Evolutionary conservation across 83 land plant species (phyloP).

Genomic region (Picea abies): DNA sequence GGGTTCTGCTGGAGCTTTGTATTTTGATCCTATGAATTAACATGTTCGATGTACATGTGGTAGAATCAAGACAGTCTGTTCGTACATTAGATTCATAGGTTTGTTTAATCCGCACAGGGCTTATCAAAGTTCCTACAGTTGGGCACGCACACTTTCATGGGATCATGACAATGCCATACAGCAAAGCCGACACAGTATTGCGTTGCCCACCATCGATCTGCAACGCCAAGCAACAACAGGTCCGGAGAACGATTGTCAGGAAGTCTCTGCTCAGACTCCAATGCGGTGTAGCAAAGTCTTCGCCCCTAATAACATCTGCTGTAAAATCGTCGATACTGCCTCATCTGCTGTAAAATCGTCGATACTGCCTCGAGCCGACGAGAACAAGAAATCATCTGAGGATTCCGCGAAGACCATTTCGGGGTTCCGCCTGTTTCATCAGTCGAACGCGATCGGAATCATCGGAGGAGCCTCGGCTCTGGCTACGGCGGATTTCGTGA

Average conservation of each 20-base stretch:
- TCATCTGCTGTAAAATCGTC: neutral
- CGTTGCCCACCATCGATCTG: neutral
- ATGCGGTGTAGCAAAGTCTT: no score
- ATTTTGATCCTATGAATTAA: no score
- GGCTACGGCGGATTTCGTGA: conserved; percentile 43
- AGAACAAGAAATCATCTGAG: neutral
- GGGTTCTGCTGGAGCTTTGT: no score
- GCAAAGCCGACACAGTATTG: neutral
- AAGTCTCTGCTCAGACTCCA: neutral
- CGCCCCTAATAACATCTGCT: neutral
- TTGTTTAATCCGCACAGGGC: no score
- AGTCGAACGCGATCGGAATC: conserved; percentile 46
- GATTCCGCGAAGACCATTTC: neutral
- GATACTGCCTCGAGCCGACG: neutral
- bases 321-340: no score
- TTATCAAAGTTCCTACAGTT: neutral
- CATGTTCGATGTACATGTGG: no score
- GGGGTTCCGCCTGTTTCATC: conserved; percentile 20
- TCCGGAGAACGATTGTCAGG: conserved; percentile 3
- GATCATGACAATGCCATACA: conserved; percentile 11
- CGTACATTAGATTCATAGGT: no score
- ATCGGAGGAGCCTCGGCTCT: conserved; percentile 47
- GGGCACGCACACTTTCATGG: conserved; percentile 1
- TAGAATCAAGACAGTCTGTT: no score
- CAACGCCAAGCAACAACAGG: neutral